A percentile compares a stretch with the other conserved stretches of the same genome.
phyloP scores from a whole-genome alignment of 768 basidiomycete species.

The Podaxis sp. region DNA sequence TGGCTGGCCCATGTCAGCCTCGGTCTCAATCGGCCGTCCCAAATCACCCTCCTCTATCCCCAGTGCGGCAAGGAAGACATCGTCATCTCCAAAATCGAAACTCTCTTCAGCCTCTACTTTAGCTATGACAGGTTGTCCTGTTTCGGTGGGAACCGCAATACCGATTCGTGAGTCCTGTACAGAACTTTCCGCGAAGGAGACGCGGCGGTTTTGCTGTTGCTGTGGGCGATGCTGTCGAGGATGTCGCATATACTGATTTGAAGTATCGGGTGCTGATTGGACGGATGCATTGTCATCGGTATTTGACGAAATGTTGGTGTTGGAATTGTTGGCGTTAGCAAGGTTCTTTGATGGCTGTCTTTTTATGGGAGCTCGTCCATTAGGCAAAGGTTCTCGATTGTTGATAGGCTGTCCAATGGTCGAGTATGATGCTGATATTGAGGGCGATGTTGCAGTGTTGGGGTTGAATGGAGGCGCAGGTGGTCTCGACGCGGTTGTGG shows the following conservation, averaged over 20 bases:
- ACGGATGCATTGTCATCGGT: constrained; percentile 10
- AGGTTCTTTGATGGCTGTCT: constrained; percentile 22
- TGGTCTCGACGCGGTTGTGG: constrained; percentile 4
- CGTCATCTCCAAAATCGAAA: constrained; percentile 61
- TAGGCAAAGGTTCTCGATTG: background rate
- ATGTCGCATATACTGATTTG: background rate
- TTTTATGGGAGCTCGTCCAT: background rate
- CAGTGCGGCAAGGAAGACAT: constrained; percentile 55
- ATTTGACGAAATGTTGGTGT: background rate
- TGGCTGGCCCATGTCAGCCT: constrained; percentile 28
- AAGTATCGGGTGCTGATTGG: background rate
- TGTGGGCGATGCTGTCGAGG: constrained; percentile 9
- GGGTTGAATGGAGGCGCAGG: constrained; percentile 1
- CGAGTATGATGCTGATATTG: constrained; percentile 5
- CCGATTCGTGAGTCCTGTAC: background rate
- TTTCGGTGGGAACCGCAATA: background rate
- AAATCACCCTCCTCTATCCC: constrained; percentile 46
- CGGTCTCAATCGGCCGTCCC: constrained; percentile 40
- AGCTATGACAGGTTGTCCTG: background rate
- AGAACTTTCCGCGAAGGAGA: constrained; percentile 12
- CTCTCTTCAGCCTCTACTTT: constrained; percentile 14
- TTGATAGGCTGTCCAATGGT: background rate
- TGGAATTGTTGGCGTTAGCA: constrained; percentile 23
- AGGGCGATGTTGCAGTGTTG: background rate
- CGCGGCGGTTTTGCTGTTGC: constrained; percentile 5